phyloP scores from a whole-genome alignment of 345 rosid genomes.

The Aquilaria yunnanensis region DNA sequence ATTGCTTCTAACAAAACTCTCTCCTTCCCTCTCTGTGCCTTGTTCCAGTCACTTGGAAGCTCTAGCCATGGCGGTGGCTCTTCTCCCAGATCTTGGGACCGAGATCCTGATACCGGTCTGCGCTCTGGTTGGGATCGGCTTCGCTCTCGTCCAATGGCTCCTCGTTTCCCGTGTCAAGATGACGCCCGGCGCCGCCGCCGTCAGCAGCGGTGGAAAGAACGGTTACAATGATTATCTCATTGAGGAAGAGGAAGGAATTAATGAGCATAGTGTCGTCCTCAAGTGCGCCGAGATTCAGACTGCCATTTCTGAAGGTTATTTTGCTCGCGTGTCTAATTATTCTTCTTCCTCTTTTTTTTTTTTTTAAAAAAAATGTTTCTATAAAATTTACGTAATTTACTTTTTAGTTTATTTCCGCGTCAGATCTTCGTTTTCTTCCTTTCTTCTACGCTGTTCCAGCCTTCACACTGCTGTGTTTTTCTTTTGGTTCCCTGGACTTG shows the following conservation, averaged over 20 bases:
- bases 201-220: constrained; percentile 23
- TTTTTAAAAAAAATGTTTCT: too few species aligned
- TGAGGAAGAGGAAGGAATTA: constrained; percentile 76
- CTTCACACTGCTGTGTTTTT: too few species aligned
- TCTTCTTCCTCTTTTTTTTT: neutral
- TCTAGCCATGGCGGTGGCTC: constrained; percentile 21
- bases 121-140: constrained; percentile 64
- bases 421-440: too few species aligned
- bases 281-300: constrained; percentile 79
- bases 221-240: constrained; percentile 57
- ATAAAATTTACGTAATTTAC: too few species aligned
- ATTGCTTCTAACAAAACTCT: neutral
- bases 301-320: constrained; percentile 76
- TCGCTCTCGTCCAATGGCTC: constrained; percentile 66
- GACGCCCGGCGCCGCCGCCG: constrained; percentile 16
- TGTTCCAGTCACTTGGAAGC: neutral
- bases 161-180: constrained; percentile 58
- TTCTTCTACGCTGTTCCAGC: too few species aligned
- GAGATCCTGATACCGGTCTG: constrained; percentile 59
- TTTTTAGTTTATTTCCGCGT: too few species aligned
- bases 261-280: constrained; percentile 48
- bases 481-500: too few species aligned
- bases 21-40: neutral
- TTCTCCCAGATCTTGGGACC: constrained; percentile 57
- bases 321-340: constrained; percentile 7